Conservation (phyloP, 371 early-diverging fungal species). For the Lichtheimia corymbifera region DNA sequence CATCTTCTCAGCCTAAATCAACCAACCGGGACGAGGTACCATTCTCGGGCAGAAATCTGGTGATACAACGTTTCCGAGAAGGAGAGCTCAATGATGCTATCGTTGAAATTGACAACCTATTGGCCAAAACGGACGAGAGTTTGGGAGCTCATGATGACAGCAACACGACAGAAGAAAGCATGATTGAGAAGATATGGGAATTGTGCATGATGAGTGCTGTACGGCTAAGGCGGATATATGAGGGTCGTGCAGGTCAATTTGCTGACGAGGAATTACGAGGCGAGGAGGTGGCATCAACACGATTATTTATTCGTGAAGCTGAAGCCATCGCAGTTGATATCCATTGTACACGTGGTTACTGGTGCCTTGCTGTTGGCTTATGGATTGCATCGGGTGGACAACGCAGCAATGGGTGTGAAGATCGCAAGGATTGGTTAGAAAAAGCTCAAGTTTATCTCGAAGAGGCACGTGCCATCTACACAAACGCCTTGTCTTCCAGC, state of each 20-base stretch:
- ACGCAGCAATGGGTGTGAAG: constrained; percentile 15
- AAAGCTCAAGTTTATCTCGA: constrained; percentile 9
- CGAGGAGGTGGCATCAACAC: constrained; percentile 19
- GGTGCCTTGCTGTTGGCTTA: constrained; percentile 32
- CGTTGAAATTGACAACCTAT: constrained; percentile 3
- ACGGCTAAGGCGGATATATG: constrained; percentile 12
- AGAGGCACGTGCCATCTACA: constrained; percentile 1
- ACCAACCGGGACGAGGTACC: constrained; percentile 2
- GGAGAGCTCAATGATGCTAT: constrained; percentile 6
- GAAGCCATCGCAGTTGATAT: constrained; percentile 1
- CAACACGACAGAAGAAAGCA: background rate
- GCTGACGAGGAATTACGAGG: constrained; percentile 12
- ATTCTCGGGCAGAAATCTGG: background rate
- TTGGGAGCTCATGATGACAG: background rate
- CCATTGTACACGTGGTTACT: constrained; percentile 21
- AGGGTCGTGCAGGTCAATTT: background rate
- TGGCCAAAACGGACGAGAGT: background rate
- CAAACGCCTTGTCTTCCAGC: background rate
- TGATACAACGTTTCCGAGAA: constrained; percentile 8
- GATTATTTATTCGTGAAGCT: constrained; percentile 17
- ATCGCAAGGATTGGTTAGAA: constrained; percentile 17
- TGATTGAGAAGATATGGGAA: constrained; percentile 11
- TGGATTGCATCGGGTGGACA: constrained; percentile 22
- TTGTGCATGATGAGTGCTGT: constrained; percentile 11
- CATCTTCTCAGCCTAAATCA: constrained; percentile 8